Base-by-base conservation (phyloP, 805 yeast genomes). In the Brettanomyces nanus region DNA sequence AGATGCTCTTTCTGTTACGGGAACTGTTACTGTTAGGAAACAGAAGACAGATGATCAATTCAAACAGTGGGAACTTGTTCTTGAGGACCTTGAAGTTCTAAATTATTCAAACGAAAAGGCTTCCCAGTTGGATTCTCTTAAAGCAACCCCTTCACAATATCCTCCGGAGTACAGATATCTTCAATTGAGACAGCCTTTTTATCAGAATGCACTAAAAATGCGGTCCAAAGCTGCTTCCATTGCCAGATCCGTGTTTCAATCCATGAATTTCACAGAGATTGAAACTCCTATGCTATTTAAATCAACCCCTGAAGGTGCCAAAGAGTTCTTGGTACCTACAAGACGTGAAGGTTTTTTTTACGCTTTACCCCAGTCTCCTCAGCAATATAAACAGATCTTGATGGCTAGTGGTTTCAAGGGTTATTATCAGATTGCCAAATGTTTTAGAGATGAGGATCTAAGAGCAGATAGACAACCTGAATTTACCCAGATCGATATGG, bases 291-390 rank as follows among this genome's bases (percentile, higher is more conserved):
- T 90, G 5, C 62, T 92, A 21, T 92, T 92, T 68, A 89, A 92
- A 53, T 84, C 95, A 2, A 92, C 98, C 0, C 98, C 98, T 0
- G 98, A 92, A 59, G 98, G 98, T 13, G 98, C 98, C 1, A 69
- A 95, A 28, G 99, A 92, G 59, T 92, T 90, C 56, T 60, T 92
- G 34, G 97, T 92, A 0, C 98, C 98, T 1, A 85, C 97, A 0
- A 69, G 97, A 46, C 62, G 71, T 13, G 59, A 61, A 3, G 61
- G 66, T 20, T 52, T 59, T 15, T 82, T 84, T 58, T 92, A 90
- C 56, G 97, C 98, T 0, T 66, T 92, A 21, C 97, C 97, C 0
- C 99, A 92, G 58, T 85, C 96, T 13, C 99, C 98, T 0, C 99
- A 92, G 56, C 98, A 92, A 55, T 92, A 90, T 55, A 92, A 92